phyloP scores from a whole-genome alignment of 2,329 filamentous ascomycete genomes.

The Keithomyces neogunnii region DNA sequence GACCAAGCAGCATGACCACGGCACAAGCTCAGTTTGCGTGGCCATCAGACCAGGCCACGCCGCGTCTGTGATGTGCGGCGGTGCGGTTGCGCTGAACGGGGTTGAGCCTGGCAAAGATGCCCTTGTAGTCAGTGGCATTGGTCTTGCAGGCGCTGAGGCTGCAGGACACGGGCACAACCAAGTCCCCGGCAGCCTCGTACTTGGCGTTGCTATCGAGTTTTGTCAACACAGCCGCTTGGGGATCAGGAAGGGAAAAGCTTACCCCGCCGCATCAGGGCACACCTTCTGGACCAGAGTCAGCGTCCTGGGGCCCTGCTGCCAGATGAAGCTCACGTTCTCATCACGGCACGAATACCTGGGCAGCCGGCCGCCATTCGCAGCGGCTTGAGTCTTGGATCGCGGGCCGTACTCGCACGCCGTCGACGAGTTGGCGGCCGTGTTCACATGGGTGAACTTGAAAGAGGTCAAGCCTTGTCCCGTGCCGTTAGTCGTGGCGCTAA shows the following conservation, averaged over 20 bases:
- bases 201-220: neutral
- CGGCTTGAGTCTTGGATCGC: slow-evolving; percentile 27
- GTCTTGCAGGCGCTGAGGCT: neutral
- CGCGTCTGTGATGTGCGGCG: neutral
- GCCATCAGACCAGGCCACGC: slow-evolving; percentile 5
- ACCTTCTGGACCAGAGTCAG: slow-evolving; percentile 37
- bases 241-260: slow-evolving; percentile 10
- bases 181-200: slow-evolving; percentile 24
- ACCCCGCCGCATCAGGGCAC: slow-evolving; percentile 30
- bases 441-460: slow-evolving; percentile 32
- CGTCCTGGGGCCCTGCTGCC: slow-evolving; percentile 15
- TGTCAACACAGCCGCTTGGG: neutral
- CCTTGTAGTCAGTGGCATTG: neutral
- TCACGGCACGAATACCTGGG: slow-evolving; percentile 36
- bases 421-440: slow-evolving; percentile 28
- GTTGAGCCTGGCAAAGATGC: slow-evolving; percentile 5
- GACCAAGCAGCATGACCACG: neutral
- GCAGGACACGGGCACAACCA: slow-evolving; percentile 11
- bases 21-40: neutral
- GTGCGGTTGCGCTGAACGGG: neutral
- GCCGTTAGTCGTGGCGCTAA: slow-evolving; percentile 25
- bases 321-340: slow-evolving; percentile 34
- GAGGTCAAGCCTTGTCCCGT: slow-evolving; percentile 22
- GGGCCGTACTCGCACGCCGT: slow-evolving; percentile 36
- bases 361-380: slow-evolving; percentile 15